Conservation (phyloP, 768 basidiomycete genomes). For the Rhizopogon roseolus region DNA sequence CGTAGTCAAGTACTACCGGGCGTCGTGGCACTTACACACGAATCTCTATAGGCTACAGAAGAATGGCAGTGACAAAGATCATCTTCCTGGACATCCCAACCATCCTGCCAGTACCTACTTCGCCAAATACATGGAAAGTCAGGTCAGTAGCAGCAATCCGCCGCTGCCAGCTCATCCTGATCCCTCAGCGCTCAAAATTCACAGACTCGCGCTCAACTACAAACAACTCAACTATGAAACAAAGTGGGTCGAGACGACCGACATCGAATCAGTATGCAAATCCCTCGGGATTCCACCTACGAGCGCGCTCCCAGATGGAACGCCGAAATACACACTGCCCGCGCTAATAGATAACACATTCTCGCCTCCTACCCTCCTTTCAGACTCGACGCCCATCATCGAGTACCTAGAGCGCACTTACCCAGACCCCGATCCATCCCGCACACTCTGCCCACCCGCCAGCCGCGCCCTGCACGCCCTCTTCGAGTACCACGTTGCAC, state of each 20-base stretch:
- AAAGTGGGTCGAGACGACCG: constrained; percentile 20
- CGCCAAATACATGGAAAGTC: constrained; percentile 10
- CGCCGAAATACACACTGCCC: constrained; percentile 29
- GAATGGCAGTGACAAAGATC: constrained; percentile 9
- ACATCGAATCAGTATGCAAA: constrained; percentile 21
- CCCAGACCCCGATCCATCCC: constrained; percentile 10
- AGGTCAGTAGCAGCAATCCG: constrained; percentile 1
- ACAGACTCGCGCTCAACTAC: constrained; percentile 22
- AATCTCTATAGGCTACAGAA: too few relatives aligned
- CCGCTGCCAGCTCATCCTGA: neutral
- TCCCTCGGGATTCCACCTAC: constrained; percentile 23
- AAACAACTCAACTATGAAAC: constrained; percentile 23
- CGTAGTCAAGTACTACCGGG: too few relatives aligned
- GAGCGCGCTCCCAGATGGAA: constrained; percentile 17
- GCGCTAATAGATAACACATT: constrained; percentile 21
- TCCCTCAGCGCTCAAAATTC: neutral
- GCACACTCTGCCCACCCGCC: constrained; percentile 13
- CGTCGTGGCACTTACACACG: too few relatives aligned
- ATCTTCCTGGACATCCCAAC: constrained; percentile 8
- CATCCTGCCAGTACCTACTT: constrained; percentile 3
- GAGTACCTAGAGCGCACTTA: constrained; percentile 32
- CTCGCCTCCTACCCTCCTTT: constrained; percentile 17
- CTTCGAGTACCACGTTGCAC: constrained; percentile 15
- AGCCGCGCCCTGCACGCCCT: constrained; percentile 18
- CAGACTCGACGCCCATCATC: constrained; percentile 32